A percentile compares a stretch with the other conserved stretches of the same genome.
Conservation (phyloP, 2,329 filamentous ascomycete genomes). For the Aschersonia sp. region DNA sequence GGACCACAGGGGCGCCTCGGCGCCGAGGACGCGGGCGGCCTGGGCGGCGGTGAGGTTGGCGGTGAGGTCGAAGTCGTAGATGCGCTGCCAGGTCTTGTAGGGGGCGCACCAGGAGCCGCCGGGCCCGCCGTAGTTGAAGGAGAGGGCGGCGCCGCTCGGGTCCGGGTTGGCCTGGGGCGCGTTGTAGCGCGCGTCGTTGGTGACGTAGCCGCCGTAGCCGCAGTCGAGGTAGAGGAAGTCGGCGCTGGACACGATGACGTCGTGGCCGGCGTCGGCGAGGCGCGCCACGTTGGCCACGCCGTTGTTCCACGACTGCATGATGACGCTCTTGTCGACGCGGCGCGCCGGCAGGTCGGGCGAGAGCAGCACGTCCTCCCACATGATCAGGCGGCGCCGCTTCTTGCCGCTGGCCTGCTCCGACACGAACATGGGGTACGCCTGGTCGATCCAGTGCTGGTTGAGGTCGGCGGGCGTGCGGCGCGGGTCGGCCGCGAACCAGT, state of each 20-base stretch:
- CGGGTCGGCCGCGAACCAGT: slow-evolving; percentile 33
- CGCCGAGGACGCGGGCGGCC: slow-evolving; percentile 34
- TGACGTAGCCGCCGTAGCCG: slow-evolving; percentile 35
- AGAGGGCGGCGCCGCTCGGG: slow-evolving; percentile 16
- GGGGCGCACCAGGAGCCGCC: slow-evolving; percentile 44
- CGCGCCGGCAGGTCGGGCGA: slow-evolving; percentile 25
- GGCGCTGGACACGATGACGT: slow-evolving; percentile 38
- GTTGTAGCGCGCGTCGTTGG: slow-evolving; percentile 42
- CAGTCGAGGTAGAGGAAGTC: slow-evolving; percentile 44
- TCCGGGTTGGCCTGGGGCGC: slow-evolving; percentile 32
- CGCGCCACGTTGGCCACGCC: slow-evolving; percentile 35
- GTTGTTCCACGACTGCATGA: slow-evolving; percentile 41
- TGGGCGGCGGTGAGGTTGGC: slow-evolving; percentile 28
- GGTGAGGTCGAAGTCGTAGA: slow-evolving; percentile 44
- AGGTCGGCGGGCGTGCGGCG: slow-evolving; percentile 31
- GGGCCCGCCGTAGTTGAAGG: slow-evolving; percentile 37
- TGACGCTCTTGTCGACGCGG: slow-evolving; percentile 31
- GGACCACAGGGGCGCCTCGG: slow-evolving; percentile 34
- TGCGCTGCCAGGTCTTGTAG: slow-evolving; percentile 45
- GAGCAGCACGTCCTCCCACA: slow-evolving; percentile 41
- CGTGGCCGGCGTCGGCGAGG: slow-evolving; percentile 32
- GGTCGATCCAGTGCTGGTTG: slow-evolving; percentile 38
- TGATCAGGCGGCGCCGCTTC: slow-evolving; percentile 34
- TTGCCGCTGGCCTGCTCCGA: slow-evolving; percentile 7
- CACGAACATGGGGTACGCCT: slow-evolving; percentile 32